Evolutionary conservation across 208 protist species (phyloP).

Genomic region (Lotmaria passim): DNA sequence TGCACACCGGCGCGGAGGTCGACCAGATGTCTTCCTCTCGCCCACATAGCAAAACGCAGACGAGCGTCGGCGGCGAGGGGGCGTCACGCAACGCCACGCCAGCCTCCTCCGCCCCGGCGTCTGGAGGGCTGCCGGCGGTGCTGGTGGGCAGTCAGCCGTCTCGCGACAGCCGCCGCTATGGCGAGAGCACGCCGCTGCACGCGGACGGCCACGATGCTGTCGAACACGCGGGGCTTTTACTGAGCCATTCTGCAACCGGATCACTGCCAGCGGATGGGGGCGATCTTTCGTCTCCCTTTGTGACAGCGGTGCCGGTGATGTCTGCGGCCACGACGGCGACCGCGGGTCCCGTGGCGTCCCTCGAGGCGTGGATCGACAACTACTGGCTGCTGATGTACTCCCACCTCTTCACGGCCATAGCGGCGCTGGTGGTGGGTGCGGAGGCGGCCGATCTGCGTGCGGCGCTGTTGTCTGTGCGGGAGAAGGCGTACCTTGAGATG

Average conservation of each 20-base stretch:
- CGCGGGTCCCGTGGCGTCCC: not conserved
- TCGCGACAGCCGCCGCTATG: not conserved
- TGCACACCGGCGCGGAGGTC: not conserved
- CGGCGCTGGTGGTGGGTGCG: conserved; percentile 38
- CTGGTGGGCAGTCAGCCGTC: not conserved
- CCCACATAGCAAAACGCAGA: not conserved
- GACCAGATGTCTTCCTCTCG: not conserved
- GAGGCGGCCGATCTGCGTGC: conserved; percentile 24
- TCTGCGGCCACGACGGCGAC: not conserved
- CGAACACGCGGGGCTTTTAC: not conserved
- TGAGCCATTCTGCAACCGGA: not conserved
- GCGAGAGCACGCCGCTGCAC: not conserved
- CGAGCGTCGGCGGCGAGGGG: not conserved
- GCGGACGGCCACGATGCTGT: not conserved
- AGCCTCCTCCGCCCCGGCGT: conserved; percentile 7
- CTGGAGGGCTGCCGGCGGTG: not conserved
- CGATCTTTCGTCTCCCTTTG: not conserved
- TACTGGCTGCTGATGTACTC: conserved; percentile 67
- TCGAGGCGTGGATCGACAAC: conserved; percentile 50
- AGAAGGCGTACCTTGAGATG: conserved; percentile 25
- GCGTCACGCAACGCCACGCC: conserved; percentile 1
- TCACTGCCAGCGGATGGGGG: not conserved
- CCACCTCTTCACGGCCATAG: conserved; percentile 39
- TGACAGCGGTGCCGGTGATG: not conserved
- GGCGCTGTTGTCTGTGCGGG: conserved; percentile 14